Percentiles rank a stretch among this genome's conserved stretches.
Evolutionary conservation across 345 rosid genomes (phyloP).

Genomic region (Eucalyptus cloeziana): DNA sequence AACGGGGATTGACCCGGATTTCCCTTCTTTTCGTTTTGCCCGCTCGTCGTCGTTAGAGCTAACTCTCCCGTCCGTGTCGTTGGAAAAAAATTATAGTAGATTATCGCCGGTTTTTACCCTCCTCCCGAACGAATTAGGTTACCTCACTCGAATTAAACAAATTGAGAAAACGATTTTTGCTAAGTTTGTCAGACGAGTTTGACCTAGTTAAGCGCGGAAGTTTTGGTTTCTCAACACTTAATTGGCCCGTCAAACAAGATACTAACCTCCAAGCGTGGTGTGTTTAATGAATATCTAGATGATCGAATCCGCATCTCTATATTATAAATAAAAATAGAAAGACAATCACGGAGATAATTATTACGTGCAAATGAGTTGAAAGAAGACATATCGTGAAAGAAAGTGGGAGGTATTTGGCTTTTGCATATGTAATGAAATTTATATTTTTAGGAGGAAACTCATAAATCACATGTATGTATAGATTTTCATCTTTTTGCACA

Average conservation of each 20-base stretch:
- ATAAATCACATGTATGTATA: neutral
- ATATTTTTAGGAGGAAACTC: neutral
- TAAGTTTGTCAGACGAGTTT: neutral
- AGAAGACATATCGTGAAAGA: neutral
- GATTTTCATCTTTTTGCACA: neutral
- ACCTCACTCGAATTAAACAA: neutral
- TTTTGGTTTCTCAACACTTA: neutral
- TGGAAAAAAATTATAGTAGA: neutral
- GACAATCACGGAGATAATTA: too few relatives aligned
- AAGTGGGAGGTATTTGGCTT: neutral
- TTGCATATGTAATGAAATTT: neutral
- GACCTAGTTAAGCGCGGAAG: neutral
- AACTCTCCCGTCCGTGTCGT: neutral
- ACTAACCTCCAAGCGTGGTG: neutral
- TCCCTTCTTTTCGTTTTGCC: neutral
- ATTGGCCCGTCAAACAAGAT: neutral
- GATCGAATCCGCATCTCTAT: fast-evolving
- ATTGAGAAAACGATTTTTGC: neutral
- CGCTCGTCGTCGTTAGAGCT: neutral
- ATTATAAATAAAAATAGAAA: neutral
- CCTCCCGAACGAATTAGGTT: neutral
- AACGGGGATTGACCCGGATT: neutral
- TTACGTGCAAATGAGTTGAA: neutral
- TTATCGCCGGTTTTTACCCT: neutral
- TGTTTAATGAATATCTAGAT: neutral